phyloP scores from a whole-genome alignment of 202 grass and related monocot species.

The Hordeum pubiflorum region DNA sequence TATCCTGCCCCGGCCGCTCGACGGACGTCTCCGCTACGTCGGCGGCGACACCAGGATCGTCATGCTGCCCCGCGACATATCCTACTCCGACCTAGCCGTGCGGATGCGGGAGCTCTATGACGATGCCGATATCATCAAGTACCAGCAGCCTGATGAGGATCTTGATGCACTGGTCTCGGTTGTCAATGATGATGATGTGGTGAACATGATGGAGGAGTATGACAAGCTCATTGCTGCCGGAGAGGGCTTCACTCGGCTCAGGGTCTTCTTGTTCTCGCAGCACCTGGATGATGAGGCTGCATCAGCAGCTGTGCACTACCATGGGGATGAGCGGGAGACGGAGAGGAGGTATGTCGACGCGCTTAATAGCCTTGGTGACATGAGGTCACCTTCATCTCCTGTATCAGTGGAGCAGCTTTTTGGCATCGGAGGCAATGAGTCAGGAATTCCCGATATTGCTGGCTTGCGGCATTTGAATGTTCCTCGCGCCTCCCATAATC shows the following conservation, averaged over 20 bases:
- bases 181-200: conserved; percentile 90
- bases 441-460: conserved; percentile 37
- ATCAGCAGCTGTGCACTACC: conserved; percentile 34
- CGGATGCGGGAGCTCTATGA: conserved; percentile 76
- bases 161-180: conserved; percentile 81
- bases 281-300: conserved; percentile 47
- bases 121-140: conserved; percentile 71
- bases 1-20: conserved; percentile 65
- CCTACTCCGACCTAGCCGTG: conserved; percentile 44
- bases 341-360: conserved; percentile 90
- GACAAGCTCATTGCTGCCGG: conserved; percentile 68
- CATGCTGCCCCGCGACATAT: conserved; percentile 46
- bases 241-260: conserved; percentile 62
- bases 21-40: conserved; percentile 68
- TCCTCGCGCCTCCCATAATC: conserved; percentile 48
- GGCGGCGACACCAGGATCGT: conserved; percentile 79
- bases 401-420: conserved; percentile 56
- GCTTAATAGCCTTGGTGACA: conserved; percentile 69
- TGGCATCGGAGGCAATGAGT: conserved; percentile 39
- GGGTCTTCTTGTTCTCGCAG: conserved; percentile 87
- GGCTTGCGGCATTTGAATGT: conserved; percentile 59
- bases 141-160: conserved; percentile 94
- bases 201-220: conserved; percentile 99
- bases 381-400: conserved; percentile 45
- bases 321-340: conserved; percentile 60